These are phyloP conservation scores for Russula compacta DNA, from an alignment of 768 basidiomycete species.

Conservation along the genomic window DNA sequence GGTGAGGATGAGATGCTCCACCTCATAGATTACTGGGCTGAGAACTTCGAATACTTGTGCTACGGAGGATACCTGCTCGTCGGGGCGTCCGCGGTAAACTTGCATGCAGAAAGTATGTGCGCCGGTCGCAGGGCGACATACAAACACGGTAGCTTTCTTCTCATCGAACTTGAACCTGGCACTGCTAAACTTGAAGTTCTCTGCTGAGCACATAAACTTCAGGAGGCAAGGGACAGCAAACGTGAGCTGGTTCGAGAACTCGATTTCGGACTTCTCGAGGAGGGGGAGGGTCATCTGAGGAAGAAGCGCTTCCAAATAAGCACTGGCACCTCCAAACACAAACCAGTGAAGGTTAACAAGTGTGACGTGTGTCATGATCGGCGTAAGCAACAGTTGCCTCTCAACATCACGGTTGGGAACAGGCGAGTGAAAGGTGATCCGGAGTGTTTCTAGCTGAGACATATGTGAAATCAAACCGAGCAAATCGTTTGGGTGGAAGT, in stretches of 20 bases:
- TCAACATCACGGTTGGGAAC: background rate
- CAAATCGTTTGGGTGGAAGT: background rate
- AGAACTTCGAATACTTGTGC: no score
- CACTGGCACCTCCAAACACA: background rate
- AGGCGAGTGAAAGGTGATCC: background rate
- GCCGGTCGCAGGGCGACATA: background rate
- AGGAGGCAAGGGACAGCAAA: background rate
- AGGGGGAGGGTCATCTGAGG: background rate
- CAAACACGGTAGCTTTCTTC: background rate
- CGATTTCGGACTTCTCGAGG: background rate
- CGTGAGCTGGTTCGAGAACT: background rate
- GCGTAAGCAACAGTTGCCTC: background rate
- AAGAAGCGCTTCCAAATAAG: background rate
- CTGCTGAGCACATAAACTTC: background rate
- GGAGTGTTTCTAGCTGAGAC: background rate
- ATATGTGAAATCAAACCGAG: background rate
- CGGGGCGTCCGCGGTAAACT: no score
- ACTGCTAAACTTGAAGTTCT: background rate
- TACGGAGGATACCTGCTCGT: no score
- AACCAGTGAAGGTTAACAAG: background rate
- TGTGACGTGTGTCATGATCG: no score
- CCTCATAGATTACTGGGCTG: no score
- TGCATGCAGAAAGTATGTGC: no score
- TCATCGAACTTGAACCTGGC: background rate
- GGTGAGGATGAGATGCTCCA: no score